Conservation (phyloP, 805 yeast genomes). For the Kurtzmaniella fragi region DNA sequence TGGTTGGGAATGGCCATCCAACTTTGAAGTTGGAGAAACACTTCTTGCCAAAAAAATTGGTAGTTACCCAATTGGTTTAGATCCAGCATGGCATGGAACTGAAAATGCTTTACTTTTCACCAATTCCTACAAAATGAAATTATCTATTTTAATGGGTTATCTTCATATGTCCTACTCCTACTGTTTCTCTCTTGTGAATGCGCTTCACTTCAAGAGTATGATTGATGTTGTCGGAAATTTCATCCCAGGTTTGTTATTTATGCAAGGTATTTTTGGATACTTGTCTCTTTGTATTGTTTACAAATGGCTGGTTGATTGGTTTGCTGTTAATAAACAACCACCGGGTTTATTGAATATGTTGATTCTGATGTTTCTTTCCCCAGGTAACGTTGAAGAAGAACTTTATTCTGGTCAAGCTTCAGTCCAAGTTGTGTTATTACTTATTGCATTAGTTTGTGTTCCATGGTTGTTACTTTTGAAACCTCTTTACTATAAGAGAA, state of each 20-base stretch:
- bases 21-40: slow-evolving; percentile 63
- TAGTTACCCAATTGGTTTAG: slow-evolving; percentile 80
- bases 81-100: slow-evolving; percentile 95
- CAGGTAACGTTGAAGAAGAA: slow-evolving; percentile 80
- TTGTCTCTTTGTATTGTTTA: slow-evolving; percentile 79
- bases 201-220: slow-evolving; percentile 56
- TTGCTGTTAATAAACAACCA: slow-evolving; percentile 66
- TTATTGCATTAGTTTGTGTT: slow-evolving; percentile 81
- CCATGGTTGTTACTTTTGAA: slow-evolving; percentile 87
- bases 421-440: slow-evolving; percentile 66
- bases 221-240: slow-evolving; percentile 91
- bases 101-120: slow-evolving; percentile 87
- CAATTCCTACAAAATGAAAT: slow-evolving; percentile 95
- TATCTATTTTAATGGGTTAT: slow-evolving; percentile 92
- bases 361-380: slow-evolving; percentile 91
- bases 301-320: slow-evolving; percentile 96
- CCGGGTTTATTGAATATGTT: slow-evolving; percentile 94
- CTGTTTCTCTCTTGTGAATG: slow-evolving; percentile 79
- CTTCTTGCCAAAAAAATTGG: slow-evolving; percentile 64
- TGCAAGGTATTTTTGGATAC: slow-evolving; percentile 96
- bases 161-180: slow-evolving; percentile 90
- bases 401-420: slow-evolving; percentile 75
- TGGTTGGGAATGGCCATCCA: slow-evolving; percentile 92
- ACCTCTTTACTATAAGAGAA: slow-evolving; percentile 66
- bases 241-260: slow-evolving; percentile 87